Conservation (phyloP, 352 stramenopile genomes). For the Thalassiosira ordinaria region DNA sequence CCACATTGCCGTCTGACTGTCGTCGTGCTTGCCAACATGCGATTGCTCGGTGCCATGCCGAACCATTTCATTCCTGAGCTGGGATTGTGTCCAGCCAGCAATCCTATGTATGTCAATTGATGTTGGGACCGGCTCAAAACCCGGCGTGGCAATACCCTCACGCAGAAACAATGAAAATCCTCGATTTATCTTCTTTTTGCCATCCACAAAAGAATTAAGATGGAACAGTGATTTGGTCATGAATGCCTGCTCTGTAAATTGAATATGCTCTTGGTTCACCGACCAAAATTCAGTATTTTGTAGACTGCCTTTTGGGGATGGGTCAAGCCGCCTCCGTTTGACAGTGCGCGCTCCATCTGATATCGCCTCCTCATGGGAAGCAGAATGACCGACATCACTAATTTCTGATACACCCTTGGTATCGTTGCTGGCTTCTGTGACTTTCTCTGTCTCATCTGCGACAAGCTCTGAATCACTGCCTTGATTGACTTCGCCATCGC, state of each 20-base stretch:
- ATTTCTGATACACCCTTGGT: too few species aligned
- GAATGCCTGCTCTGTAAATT: slow-evolving; percentile 34
- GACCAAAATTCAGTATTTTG: slow-evolving; percentile 25
- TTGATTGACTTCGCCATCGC: too few species aligned
- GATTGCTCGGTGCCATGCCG: too few species aligned
- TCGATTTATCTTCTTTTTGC: slow-evolving; percentile 14
- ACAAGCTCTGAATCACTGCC: too few species aligned
- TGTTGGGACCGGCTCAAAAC: slow-evolving; percentile 1
- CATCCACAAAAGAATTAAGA: slow-evolving; percentile 35
- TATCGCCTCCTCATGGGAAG: slow-evolving; percentile 1
- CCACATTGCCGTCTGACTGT: slow-evolving; percentile 22
- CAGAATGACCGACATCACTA: too few species aligned
- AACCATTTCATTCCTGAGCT: slow-evolving; percentile 19
- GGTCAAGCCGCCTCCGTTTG: slow-evolving; percentile 17
- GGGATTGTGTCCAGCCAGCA: slow-evolving; percentile 12
- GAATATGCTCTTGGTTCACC: background rate
- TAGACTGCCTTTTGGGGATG: background rate
- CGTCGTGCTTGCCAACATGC: too few species aligned
- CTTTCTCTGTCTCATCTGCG: too few species aligned
- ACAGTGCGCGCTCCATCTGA: background rate
- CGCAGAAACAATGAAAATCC: slow-evolving; percentile 23
- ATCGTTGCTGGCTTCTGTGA: too few species aligned
- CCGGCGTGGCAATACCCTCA: slow-evolving; percentile 16
- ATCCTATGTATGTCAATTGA: slow-evolving; percentile 9
- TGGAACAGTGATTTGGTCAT: slow-evolving; percentile 41